Evolutionary conservation across 2,329 filamentous ascomycete species (phyloP).

Genomic region (Beauveria sp.): DNA sequence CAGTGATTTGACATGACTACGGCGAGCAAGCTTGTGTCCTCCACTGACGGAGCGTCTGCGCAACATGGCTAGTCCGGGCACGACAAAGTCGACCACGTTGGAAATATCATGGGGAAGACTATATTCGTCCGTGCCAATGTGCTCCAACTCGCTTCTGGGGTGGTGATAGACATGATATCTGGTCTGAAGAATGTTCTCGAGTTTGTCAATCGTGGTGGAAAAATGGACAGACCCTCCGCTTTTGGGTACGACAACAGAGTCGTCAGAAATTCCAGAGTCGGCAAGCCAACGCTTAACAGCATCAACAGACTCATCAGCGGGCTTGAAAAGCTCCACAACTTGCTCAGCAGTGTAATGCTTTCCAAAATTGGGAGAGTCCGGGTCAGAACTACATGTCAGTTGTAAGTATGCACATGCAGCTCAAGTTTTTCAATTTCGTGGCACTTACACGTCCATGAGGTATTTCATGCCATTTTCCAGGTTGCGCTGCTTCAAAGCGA

Average conservation of each 20-base stretch:
- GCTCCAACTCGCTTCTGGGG: conserved; percentile 19
- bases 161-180: conserved; percentile 44
- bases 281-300: conserved; percentile 45
- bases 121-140: conserved; percentile 30
- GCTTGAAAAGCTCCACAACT: background rate
- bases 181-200: conserved; percentile 44
- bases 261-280: conserved; percentile 38
- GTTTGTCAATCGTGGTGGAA: conserved; percentile 15
- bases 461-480: conserved; percentile 1
- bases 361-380: background rate
- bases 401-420: background rate
- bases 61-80: conserved; percentile 28
- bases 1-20: background rate
- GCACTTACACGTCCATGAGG: background rate
- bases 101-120: conserved; percentile 28
- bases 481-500: conserved; percentile 5
- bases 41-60: background rate
- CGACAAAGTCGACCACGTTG: conserved; percentile 32
- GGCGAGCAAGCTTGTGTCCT: background rate
- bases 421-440: no score
- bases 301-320: conserved; percentile 32
- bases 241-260: conserved; percentile 39
- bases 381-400: background rate
- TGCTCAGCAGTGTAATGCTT: conserved; percentile 15
- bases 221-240: conserved; percentile 36